Percentiles rank a stretch among this genome's conserved stretches.
These are phyloP conservation scores for Rhynchosporium secalis DNA, from an alignment of 2,329 filamentous ascomycete species.

Conservation along the genomic window DNA sequence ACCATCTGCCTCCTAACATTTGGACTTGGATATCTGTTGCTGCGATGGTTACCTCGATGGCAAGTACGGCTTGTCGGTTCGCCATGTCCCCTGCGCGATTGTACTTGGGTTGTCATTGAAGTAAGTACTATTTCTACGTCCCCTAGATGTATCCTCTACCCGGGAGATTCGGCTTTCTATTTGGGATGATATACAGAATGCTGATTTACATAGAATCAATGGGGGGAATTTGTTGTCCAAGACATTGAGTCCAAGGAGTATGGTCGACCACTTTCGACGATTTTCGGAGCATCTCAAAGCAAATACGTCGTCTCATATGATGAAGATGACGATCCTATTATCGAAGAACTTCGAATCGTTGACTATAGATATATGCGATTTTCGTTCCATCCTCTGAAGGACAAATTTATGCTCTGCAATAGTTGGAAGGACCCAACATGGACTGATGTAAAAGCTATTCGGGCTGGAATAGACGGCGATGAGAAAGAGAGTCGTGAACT, in stretches of 20 bases:
- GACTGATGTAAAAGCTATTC: constrained; percentile 74
- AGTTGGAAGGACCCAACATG: constrained; percentile 94
- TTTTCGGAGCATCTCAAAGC: constrained; percentile 70
- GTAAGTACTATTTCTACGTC: constrained; percentile 44
- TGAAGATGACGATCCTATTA: constrained; percentile 76
- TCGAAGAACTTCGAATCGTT: constrained; percentile 72
- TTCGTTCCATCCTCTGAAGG: constrained; percentile 83
- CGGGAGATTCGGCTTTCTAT: not conserved
- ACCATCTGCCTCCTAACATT: constrained; percentile 69
- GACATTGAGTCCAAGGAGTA: constrained; percentile 57
- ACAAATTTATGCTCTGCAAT: constrained; percentile 82
- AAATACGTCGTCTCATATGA: constrained; percentile 55
- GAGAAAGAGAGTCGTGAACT: constrained; percentile 80
- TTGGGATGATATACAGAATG: constrained; percentile 13
- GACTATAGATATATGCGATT: constrained; percentile 95
- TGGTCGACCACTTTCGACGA: constrained; percentile 57
- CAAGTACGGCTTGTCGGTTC: constrained; percentile 74
- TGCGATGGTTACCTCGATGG: constrained; percentile 90
- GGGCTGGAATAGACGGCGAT: constrained; percentile 81
- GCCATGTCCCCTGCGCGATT: constrained; percentile 67
- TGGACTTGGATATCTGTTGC: constrained; percentile 78
- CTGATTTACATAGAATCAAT: constrained; percentile 70
- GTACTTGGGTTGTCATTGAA: constrained; percentile 91
- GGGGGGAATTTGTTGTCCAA: constrained; percentile 86
- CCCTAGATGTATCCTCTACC: not conserved